These are phyloP conservation scores for Suillus plorans DNA, from an alignment of 768 basidiomycete species.

Conservation along the genomic window DNA sequence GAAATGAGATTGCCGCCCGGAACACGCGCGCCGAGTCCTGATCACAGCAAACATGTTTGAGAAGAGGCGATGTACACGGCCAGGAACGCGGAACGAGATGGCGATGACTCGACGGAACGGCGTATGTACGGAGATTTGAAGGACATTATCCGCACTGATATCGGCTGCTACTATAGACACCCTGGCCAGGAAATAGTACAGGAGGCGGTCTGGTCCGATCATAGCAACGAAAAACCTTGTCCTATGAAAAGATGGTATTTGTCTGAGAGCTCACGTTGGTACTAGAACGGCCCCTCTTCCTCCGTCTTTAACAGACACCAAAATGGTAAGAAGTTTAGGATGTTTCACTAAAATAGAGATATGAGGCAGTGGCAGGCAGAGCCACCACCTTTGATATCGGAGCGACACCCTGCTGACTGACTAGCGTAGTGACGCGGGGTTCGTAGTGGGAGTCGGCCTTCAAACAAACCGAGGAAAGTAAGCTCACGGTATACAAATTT, in stretches of 20 bases:
- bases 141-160: neutral
- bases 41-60: neutral
- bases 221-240: neutral
- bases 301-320: too few species aligned
- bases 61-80: neutral
- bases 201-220: neutral
- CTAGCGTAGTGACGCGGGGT: neutral
- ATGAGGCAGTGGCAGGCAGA: neutral
- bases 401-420: neutral
- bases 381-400: neutral
- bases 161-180: neutral
- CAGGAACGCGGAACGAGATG: neutral
- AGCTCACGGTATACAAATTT: neutral
- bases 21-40: too few species aligned
- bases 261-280: neutral
- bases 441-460: neutral
- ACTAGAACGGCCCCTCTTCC: too few species aligned
- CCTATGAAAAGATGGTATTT: neutral
- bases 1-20: neutral
- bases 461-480: neutral
- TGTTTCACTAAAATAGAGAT: neutral
- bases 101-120: constrained; percentile 2
- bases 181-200: neutral
- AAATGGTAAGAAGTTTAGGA: neutral
- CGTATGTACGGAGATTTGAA: neutral